These are phyloP conservation scores for Bromus sterilis DNA, from an alignment of 176 grass and related monocot species.

Conservation along the genomic window DNA sequence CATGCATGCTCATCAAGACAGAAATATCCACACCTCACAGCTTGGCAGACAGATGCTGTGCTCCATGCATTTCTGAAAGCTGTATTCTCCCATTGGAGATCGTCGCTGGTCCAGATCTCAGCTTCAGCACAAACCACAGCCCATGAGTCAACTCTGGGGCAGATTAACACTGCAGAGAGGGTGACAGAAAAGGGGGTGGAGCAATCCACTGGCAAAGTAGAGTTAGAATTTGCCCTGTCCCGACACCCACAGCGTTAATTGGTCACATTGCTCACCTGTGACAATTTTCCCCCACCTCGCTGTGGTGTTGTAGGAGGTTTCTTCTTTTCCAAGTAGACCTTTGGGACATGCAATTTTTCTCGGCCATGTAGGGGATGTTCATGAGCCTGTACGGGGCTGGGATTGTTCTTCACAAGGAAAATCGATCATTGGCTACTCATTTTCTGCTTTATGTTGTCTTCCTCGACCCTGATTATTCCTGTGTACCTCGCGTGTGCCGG, in stretches of 20 bases:
- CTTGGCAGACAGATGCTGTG: neutral
- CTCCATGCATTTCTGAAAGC: slow-evolving; percentile 2
- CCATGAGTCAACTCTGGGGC: neutral
- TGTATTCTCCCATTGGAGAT: slow-evolving; percentile 15
- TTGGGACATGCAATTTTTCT: slow-evolving; percentile 1
- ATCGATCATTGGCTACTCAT: neutral
- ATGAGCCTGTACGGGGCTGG: slow-evolving; percentile 17
- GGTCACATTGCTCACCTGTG: slow-evolving; percentile 1
- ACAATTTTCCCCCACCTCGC: neutral
- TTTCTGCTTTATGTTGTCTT: slow-evolving; percentile 3
- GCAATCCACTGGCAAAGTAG: neutral
- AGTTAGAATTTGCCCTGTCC: neutral
- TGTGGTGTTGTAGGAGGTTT: slow-evolving; percentile 3
- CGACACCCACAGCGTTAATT: neutral
- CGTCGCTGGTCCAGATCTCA: slow-evolving; percentile 16
- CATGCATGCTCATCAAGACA: slow-evolving; percentile 12
- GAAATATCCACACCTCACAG: neutral
- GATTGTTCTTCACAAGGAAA: slow-evolving; percentile 9
- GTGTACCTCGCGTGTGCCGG: too few relatives aligned
- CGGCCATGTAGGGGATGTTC: neutral
- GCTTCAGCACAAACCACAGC: neutral
- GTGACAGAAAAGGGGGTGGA: neutral
- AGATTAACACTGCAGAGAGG: slow-evolving; percentile 6
- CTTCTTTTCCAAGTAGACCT: too few relatives aligned
- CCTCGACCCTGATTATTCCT: neutral